These are phyloP conservation scores for Cordyceps fumosorosea DNA, from an alignment of 2,329 filamentous ascomycete genomes.

Conservation along the genomic window DNA sequence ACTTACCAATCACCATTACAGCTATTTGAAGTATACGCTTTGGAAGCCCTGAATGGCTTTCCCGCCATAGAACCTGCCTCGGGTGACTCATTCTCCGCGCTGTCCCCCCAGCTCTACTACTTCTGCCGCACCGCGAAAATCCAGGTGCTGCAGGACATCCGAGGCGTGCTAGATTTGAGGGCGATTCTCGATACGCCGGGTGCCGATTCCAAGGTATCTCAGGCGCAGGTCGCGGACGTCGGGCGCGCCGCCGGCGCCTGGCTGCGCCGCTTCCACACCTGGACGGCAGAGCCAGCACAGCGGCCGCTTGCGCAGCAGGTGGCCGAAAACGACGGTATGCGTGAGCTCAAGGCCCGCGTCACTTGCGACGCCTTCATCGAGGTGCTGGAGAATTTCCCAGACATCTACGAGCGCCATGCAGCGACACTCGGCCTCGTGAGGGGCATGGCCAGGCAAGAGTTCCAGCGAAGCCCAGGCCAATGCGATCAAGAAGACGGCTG, in stretches of 20 bases:
- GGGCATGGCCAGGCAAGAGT: background rate
- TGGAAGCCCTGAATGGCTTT: background rate
- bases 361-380: background rate
- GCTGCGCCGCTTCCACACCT: constrained; percentile 5
- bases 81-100: background rate
- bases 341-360: background rate
- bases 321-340: background rate
- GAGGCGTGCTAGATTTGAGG: background rate
- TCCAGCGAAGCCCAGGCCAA: background rate
- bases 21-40: background rate
- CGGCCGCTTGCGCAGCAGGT: background rate
- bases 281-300: background rate
- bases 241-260: background rate
- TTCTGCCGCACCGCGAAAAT: background rate
- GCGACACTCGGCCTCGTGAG: background rate
- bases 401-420: background rate
- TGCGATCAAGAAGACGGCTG: background rate
- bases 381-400: background rate
- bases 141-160: background rate
- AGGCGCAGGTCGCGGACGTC: background rate
- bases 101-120: background rate
- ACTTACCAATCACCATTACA: background rate
- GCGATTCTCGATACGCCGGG: background rate
- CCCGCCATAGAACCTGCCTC: background rate
- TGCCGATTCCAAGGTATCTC: background rate